Conservation (phyloP, 805 yeast genomes). For the Myxozyma geophila region DNA sequence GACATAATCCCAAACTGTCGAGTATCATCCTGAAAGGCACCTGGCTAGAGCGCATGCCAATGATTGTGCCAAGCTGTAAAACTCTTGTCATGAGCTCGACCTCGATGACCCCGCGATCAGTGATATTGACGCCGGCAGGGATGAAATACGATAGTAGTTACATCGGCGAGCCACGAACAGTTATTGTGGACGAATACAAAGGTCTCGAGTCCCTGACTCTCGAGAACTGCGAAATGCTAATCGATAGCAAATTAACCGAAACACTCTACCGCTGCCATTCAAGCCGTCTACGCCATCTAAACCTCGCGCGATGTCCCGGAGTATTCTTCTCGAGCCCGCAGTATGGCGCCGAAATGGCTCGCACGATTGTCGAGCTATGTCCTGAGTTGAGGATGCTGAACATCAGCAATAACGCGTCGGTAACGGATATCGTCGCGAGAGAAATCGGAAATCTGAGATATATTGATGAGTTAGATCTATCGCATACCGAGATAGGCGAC, state of each 20-base stretch:
- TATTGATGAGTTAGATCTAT: slow-evolving; percentile 13
- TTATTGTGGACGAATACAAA: slow-evolving; percentile 12
- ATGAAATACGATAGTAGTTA: slow-evolving; percentile 17
- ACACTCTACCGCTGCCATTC: slow-evolving; percentile 16
- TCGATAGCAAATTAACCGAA: slow-evolving; percentile 16
- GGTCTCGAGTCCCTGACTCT: not conserved
- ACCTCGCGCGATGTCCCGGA: slow-evolving; percentile 16
- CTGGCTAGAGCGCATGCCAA: slow-evolving; percentile 27
- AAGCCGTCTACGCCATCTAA: slow-evolving; percentile 7
- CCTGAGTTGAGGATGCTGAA: slow-evolving; percentile 9
- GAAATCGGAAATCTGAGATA: slow-evolving; percentile 12
- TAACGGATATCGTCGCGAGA: slow-evolving; percentile 1
- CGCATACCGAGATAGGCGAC: slow-evolving; percentile 12
- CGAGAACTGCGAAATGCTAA: slow-evolving; percentile 20
- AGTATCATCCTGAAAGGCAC: slow-evolving; percentile 7
- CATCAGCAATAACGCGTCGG: slow-evolving; percentile 18
- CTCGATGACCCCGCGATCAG: slow-evolving; percentile 15
- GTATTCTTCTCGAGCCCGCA: slow-evolving; percentile 12
- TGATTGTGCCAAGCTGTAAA: slow-evolving; percentile 10
- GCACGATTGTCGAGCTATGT: slow-evolving; percentile 13
- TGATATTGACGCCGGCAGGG: slow-evolving; percentile 6
- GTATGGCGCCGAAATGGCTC: slow-evolving; percentile 12
- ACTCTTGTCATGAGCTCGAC: slow-evolving; percentile 9
- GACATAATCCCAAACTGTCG: slow-evolving; percentile 3
- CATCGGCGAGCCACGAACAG: slow-evolving; percentile 13